Percentiles rank a stretch among this genome's conserved stretches.
phyloP scores from a whole-genome alignment of 1,284 basidiomycete species.

The Hemileia vastatrix region DNA sequence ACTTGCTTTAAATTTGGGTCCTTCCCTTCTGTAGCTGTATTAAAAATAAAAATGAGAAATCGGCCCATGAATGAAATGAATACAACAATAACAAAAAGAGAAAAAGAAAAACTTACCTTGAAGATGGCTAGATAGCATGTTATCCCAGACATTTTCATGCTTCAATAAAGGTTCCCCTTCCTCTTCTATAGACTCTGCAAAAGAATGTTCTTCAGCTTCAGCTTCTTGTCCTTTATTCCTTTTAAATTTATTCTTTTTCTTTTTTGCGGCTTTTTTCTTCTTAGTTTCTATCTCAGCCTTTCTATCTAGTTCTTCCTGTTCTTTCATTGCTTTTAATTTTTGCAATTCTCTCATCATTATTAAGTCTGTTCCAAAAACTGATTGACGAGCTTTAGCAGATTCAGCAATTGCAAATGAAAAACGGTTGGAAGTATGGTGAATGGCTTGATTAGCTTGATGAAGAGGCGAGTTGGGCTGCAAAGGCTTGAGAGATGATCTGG shows the following conservation, averaged over 20 bases:
- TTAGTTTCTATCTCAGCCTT: constrained; percentile 14
- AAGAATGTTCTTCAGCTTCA: not conserved
- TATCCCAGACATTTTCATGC: constrained; percentile 16
- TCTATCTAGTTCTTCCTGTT: constrained; percentile 10
- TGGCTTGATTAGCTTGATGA: constrained; percentile 15
- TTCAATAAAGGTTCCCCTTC: not conserved
- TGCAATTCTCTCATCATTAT: constrained; percentile 18
- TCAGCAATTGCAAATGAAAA: constrained; percentile 12
- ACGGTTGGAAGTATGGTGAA: not conserved
- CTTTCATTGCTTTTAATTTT: constrained; percentile 21
- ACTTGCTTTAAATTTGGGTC: too few relatives aligned
- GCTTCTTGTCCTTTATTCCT: not conserved
- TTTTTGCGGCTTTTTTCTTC: constrained; percentile 12
- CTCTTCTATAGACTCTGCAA: not conserved
- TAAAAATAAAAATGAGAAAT: too few relatives aligned
- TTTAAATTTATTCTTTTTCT: constrained; percentile 19
- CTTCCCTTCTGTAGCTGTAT: too few relatives aligned
- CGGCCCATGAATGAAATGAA: too few relatives aligned
- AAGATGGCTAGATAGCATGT: constrained; percentile 2
- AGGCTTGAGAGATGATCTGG: constrained; percentile 7
- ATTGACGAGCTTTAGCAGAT: constrained; percentile 18
- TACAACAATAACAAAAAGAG: too few relatives aligned
- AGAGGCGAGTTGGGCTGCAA: not conserved
- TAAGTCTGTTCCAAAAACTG: constrained; percentile 20
- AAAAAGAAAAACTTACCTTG: constrained; percentile 6